Conservation (phyloP, 2,329 filamentous ascomycete species). For the Metarhizium brunneum region DNA sequence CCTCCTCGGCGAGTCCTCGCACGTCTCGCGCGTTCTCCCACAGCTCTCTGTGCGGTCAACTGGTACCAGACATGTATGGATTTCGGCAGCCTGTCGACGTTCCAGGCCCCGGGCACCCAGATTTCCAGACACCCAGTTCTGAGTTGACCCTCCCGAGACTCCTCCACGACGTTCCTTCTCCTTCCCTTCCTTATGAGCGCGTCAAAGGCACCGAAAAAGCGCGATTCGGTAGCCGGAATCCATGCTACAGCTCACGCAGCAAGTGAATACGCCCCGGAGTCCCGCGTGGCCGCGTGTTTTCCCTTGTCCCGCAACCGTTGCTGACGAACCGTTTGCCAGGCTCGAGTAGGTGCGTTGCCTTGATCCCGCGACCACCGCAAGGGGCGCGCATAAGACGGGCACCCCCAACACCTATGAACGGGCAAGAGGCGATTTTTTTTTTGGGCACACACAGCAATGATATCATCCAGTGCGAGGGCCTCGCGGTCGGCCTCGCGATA, state of each 20-base stretch:
- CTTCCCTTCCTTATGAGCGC: conserved; percentile 18
- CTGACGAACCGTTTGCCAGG: conserved; percentile 11
- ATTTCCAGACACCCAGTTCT: conserved; percentile 6
- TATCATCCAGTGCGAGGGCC: conserved; percentile 36
- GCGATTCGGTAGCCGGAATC: conserved; percentile 21
- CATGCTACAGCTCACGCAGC: conserved; percentile 21
- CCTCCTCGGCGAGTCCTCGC: too few relatives aligned
- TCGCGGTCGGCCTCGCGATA: conserved; percentile 41
- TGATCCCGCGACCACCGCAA: conserved; percentile 9
- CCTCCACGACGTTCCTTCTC: conserved; percentile 5
- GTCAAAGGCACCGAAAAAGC: conserved; percentile 18
- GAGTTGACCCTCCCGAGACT: conserved; percentile 4
- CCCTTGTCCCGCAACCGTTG: neutral
- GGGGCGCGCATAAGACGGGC: neutral
- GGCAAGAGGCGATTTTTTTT: neutral
- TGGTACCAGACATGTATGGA: too few relatives aligned
- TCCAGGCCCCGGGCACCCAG: conserved; percentile 10
- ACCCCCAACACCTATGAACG: conserved; percentile 1
- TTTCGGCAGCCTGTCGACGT: conserved; percentile 4
- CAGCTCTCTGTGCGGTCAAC: too few relatives aligned
- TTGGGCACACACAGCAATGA: conserved; percentile 16
- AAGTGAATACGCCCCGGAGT: conserved; percentile 14
- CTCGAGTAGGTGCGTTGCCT: conserved; percentile 22
- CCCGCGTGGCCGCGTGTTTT: conserved; percentile 2
- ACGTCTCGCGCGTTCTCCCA: too few relatives aligned